These are phyloP conservation scores for Neurospora sp. DNA, from an alignment of 2,329 filamentous ascomycete species.

Conservation along the genomic window DNA sequence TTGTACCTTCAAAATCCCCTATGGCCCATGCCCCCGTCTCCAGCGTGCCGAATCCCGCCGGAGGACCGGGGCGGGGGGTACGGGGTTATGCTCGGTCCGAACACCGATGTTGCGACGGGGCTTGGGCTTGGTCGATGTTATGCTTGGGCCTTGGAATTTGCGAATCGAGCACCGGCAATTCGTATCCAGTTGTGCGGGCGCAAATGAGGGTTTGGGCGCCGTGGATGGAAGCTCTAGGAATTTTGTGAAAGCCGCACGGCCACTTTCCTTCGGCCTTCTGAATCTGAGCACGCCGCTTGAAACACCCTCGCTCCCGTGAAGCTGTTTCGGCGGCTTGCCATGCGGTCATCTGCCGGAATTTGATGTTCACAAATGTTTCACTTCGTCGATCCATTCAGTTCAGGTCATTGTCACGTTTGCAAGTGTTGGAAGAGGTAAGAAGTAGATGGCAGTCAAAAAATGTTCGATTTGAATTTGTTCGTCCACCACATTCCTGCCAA, in stretches of 20 bases:
- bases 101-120: neutral
- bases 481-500: neutral
- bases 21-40: neutral
- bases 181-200: neutral
- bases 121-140: neutral
- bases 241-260: too few relatives aligned
- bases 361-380: neutral
- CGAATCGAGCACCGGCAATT: neutral
- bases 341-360: neutral
- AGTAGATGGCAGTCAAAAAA: neutral
- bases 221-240: too few relatives aligned
- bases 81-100: neutral
- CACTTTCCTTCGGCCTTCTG: neutral
- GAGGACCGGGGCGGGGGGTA: neutral
- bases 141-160: neutral
- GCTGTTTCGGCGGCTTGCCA: neutral
- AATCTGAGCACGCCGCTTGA: neutral
- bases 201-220: too few relatives aligned
- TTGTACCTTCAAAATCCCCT: too few relatives aligned
- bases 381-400: neutral
- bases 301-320: neutral
- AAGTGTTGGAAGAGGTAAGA: neutral
- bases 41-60: neutral
- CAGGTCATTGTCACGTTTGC: neutral
- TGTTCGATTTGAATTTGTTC: neutral